These are phyloP conservation scores for Backusella circina DNA, from an alignment of 192 early-diverging fungal genomes.

Conservation along the genomic window DNA sequence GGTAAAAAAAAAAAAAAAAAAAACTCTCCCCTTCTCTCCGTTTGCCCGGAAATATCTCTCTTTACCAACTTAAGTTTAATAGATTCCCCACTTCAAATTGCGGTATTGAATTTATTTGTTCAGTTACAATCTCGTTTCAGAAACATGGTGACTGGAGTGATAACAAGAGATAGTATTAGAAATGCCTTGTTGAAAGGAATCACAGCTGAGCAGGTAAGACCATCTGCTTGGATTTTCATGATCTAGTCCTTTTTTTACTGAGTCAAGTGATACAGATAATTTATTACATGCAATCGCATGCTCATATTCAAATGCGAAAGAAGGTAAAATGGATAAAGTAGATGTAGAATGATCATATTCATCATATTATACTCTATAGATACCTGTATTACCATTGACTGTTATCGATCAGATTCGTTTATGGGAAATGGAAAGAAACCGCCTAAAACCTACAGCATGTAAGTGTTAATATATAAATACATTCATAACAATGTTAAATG, in stretches of 20 bases:
- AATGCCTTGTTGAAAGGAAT: slow-evolving; percentile 84
- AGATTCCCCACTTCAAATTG: slow-evolving; percentile 90
- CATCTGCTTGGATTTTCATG: background rate
- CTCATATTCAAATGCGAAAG: slow-evolving; percentile 91
- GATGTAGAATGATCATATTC: too few relatives aligned
- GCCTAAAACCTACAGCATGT: slow-evolving; percentile 55
- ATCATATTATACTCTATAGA: slow-evolving; percentile 29
- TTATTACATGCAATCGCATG: slow-evolving; percentile 81
- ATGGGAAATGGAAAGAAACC: slow-evolving; percentile 95
- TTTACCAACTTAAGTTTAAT: background rate
- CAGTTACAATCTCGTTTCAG: slow-evolving; percentile 78
- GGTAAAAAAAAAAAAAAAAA: slow-evolving; percentile 42
- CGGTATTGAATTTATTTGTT: slow-evolving; percentile 88
- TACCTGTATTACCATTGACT: slow-evolving; percentile 82
- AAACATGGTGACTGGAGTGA: slow-evolving; percentile 87
- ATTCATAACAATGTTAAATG: background rate
- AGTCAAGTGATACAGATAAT: slow-evolving; percentile 61
- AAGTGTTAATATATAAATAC: background rate
- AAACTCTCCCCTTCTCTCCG: background rate
- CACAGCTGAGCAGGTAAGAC: slow-evolving; percentile 80
- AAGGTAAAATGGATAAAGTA: slow-evolving; percentile 26
- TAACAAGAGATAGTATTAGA: slow-evolving; percentile 86
- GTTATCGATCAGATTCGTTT: slow-evolving; percentile 94
- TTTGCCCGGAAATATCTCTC: background rate
- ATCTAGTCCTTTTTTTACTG: background rate